A percentile compares a stretch with the other conserved stretches of the same genome.
These are phyloP conservation scores for Aspergillus pseudoviridinutans DNA, from an alignment of 2,329 filamentous ascomycete genomes.

Conservation along the genomic window DNA sequence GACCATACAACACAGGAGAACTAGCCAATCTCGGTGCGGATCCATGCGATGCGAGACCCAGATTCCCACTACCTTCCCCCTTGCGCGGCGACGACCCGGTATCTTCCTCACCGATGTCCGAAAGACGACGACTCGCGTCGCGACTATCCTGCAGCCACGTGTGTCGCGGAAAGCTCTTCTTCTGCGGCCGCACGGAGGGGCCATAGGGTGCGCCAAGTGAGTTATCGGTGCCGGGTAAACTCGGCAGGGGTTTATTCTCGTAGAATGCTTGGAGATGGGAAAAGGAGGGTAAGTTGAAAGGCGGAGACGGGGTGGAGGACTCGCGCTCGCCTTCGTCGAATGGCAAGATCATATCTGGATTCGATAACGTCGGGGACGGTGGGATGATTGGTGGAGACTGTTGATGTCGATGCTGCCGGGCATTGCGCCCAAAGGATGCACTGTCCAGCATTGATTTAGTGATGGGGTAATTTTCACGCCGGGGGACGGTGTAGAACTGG, in stretches of 20 bases:
- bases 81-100: conserved; percentile 22
- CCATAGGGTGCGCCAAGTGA: neutral
- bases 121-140: conserved; percentile 39
- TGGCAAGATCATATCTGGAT: conserved; percentile 91
- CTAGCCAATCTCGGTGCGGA: conserved; percentile 10
- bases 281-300: conserved; percentile 47
- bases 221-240: conserved; percentile 6
- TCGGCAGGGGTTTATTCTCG: conserved; percentile 16
- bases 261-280: conserved; percentile 39
- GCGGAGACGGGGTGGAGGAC: conserved; percentile 50
- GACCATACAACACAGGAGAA: conserved; percentile 38
- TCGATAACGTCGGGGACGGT: conserved; percentile 81
- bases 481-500: neutral
- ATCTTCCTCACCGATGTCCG: conserved; percentile 45
- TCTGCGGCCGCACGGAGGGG: conserved; percentile 15
- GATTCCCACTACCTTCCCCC: conserved; percentile 7
- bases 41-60: conserved; percentile 6
- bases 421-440: conserved; percentile 12
- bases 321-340: conserved; percentile 57
- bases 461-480: neutral
- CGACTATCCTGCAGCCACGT: conserved; percentile 35
- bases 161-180: conserved; percentile 31
- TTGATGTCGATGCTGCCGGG: conserved; percentile 12
- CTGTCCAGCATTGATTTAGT: conserved; percentile 9
- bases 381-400: conserved; percentile 37